A percentile compares a stretch with the other conserved stretches of the same genome.
Evolutionary conservation across 192 early-diverging fungal genomes (phyloP).

Genomic region (Pilaira anomala): DNA sequence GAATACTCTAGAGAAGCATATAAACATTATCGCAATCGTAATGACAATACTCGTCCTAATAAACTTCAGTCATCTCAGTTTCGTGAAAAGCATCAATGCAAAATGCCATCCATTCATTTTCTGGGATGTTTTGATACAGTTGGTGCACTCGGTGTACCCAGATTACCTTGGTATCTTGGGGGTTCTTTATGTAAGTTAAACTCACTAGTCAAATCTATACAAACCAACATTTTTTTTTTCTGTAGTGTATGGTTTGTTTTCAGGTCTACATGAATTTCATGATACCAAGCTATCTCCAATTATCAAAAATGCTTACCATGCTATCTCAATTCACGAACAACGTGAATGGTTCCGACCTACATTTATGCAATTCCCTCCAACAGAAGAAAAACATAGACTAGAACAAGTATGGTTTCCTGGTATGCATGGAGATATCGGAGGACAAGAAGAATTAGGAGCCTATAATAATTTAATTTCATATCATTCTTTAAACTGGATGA

Average conservation of each 20-base stretch:
- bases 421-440: constrained; percentile 22
- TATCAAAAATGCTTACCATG: constrained; percentile 21
- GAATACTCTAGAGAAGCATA: constrained; percentile 8
- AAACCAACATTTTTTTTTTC: not conserved
- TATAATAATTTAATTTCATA: not conserved
- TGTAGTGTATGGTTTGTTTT: constrained; percentile 17
- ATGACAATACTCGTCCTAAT: not conserved
- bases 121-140: constrained; percentile 29
- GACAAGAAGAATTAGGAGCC: not conserved
- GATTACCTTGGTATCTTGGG: constrained; percentile 21
- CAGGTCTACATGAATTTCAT: constrained; percentile 13
- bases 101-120: constrained; percentile 17
- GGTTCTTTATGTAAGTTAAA: constrained; percentile 16
- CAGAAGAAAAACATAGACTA: constrained; percentile 4
- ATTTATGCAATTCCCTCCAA: constrained; percentile 2
- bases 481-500: constrained; percentile 24
- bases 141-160: constrained; percentile 17
- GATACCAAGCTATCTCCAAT: constrained; percentile 19
- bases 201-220: not conserved
- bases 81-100: not conserved
- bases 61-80: not conserved
- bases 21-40: constrained; percentile 9
- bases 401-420: constrained; percentile 29
- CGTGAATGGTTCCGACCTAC: constrained; percentile 22
- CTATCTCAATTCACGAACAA: constrained; percentile 27